phyloP scores from a whole-genome alignment of 768 basidiomycete species.

The Boletus reticuloceps region DNA sequence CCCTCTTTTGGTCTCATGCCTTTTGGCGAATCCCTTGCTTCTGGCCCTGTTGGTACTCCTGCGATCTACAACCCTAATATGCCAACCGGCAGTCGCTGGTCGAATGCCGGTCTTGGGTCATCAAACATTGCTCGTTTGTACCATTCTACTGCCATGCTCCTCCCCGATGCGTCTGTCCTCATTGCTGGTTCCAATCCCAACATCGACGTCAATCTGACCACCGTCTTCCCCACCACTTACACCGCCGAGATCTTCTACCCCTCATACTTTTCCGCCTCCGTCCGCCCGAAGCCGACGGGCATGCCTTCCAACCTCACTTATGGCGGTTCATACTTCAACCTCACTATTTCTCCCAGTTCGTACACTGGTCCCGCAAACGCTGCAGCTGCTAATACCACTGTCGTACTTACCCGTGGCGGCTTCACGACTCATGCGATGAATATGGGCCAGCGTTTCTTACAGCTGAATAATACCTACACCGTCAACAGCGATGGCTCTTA shows the following conservation, averaged over 20 bases:
- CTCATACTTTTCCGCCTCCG: conserved; percentile 70
- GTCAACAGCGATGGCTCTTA: conserved; percentile 76
- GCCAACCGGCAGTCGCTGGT: conserved; percentile 72
- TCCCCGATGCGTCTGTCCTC: conserved; percentile 83
- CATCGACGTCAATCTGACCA: conserved; percentile 69
- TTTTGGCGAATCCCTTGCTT: conserved; percentile 69
- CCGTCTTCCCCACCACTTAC: conserved; percentile 76
- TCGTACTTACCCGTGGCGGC: conserved; percentile 80
- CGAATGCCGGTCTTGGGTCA: conserved; percentile 58
- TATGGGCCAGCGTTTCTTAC: conserved; percentile 83
- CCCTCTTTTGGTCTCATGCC: conserved; percentile 54
- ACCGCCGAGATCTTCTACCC: conserved; percentile 90
- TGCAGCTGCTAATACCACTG: conserved; percentile 70
- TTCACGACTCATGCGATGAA: conserved; percentile 88
- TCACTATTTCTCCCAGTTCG: conserved; percentile 63
- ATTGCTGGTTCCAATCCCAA: conserved; percentile 95
- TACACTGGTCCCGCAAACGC: conserved; percentile 66
- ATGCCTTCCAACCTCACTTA: conserved; percentile 75
- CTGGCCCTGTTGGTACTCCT: conserved; percentile 75
- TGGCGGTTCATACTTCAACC: conserved; percentile 79
- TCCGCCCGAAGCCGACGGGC: conserved; percentile 70
- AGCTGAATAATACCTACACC: conserved; percentile 84
- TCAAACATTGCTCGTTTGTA: conserved; percentile 81
- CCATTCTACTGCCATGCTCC: conserved; percentile 86
- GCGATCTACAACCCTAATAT: conserved; percentile 81